Base-by-base conservation (phyloP, 495 filamentous ascomycete genomes). In the Hyaloscypha variabilis region DNA sequence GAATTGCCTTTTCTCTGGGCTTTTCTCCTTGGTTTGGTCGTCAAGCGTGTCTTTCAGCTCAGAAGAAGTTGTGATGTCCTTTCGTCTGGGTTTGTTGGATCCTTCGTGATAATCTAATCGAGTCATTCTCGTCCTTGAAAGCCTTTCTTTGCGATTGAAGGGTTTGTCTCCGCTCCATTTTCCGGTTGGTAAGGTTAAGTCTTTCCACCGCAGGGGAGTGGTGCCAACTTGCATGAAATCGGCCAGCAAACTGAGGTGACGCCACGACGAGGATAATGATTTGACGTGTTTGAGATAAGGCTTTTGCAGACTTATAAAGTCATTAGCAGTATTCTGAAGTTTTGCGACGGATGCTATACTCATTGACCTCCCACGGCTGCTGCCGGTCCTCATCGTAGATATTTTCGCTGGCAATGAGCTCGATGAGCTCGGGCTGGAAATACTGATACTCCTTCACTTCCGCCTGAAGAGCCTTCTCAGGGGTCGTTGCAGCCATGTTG, bases 191-290 rank as follows among this genome's bases (percentile, higher is more conserved):
- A 29, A n/a, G 11, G 55, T 50, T 26, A 29, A n/a, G 11, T 67
- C 39, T 19, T 69, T 52, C 71, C 72, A 76, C 42, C 75, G 76
- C 21, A 71, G 65, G n/a, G 78, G 73, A 17, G 70, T 63, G 8
- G 77, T 77, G n/a, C 73, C 69, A 13, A 78, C 71, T 61, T 77
- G 71, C 77, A 80, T 80, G 62, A 73, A 80, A 54, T 78, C 76
- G 23, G 72, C 71, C 64, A 80, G 67, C 49, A 75, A 74, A 30
- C 71, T 63, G 2, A 80, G 54, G 29, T 74, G 72, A 28, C 53
- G 62, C 62, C 62, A 64, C 17, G 25, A 28, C 1, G 24, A 25
- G 19, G 53, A 58, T 3, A 64, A 14, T 0, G 53, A 3, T 50
- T 64, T 64, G 62, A 64, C 55, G 42, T 64, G 53, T 49, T 58